Evolutionary conservation across 164 flowering plant species (phyloP).

Genomic region (Dillenia suffruticosa): DNA sequence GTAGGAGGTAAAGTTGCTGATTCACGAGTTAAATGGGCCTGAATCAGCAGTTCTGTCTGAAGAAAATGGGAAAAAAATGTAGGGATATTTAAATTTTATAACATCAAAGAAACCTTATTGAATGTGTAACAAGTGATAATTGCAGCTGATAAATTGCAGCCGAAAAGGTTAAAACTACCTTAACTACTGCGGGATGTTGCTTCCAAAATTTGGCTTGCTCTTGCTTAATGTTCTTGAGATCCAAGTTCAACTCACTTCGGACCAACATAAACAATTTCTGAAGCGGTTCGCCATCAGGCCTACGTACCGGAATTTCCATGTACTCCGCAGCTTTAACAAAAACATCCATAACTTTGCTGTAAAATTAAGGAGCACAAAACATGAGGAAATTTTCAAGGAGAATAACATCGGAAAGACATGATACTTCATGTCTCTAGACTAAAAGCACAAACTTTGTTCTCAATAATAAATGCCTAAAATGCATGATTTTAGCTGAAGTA

Average conservation of each 20-base stretch:
- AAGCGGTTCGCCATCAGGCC: slow-evolving; percentile 86
- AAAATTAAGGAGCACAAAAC: background rate
- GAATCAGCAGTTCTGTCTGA: slow-evolving; percentile 90
- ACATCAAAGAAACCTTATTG: too few species aligned
- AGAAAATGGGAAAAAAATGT: slow-evolving; percentile 9
- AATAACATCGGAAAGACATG: too few species aligned
- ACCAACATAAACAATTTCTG: slow-evolving; percentile 82
- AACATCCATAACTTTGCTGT: slow-evolving; percentile 98
- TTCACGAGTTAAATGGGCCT: slow-evolving; percentile 86
- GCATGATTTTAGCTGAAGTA: too few species aligned
- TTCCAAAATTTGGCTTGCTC: slow-evolving; percentile 98
- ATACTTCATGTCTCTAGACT: too few species aligned
- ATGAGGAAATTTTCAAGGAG: too few species aligned
- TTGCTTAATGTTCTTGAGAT: slow-evolving; percentile 85
- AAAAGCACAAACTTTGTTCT: too few species aligned
- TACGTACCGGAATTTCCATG: slow-evolving; percentile 90
- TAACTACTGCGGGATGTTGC: slow-evolving; percentile 86
- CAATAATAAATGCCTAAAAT: too few species aligned
- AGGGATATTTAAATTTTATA: too few species aligned
- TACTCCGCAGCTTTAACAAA: slow-evolving; percentile 93
- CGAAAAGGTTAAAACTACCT: slow-evolving; percentile 35
- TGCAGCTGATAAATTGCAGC: too few species aligned
- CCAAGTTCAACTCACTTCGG: slow-evolving; percentile 88
- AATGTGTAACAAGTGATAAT: too few species aligned
- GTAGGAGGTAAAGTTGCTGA: slow-evolving; percentile 55